These are phyloP conservation scores for Exophiala sp. DNA, from an alignment of 2,329 filamentous ascomycete genomes.

Conservation along the genomic window DNA sequence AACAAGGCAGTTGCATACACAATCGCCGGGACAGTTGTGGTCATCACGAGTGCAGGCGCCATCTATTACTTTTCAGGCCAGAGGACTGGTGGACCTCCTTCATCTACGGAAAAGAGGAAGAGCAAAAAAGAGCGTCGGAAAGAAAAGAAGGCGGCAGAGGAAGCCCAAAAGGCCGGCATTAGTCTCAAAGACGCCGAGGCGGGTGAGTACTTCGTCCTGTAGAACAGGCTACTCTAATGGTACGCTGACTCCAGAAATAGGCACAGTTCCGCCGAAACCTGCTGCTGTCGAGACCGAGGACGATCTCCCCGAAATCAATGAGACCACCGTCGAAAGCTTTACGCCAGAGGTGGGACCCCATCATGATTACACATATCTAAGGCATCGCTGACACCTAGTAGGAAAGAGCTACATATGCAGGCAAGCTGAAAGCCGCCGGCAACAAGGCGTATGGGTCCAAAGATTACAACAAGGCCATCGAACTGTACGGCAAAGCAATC, in stretches of 20 bases:
- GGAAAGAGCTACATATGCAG: constrained; percentile 78
- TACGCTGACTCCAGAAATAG: constrained; percentile 11
- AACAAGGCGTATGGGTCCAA: constrained; percentile 96
- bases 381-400: constrained; percentile 35
- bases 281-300: constrained; percentile 44
- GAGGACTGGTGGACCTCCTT: constrained; percentile 34
- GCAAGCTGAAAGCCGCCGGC: constrained; percentile 86
- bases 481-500: constrained; percentile 91
- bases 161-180: constrained; percentile 42
- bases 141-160: constrained; percentile 64
- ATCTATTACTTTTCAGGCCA: constrained; percentile 76
- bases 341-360: constrained; percentile 40
- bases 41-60: constrained; percentile 83
- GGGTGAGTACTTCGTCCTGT: constrained; percentile 27
- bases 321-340: constrained; percentile 43
- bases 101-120: constrained; percentile 56
- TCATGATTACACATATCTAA: constrained; percentile 1
- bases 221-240: not conserved
- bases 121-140: constrained; percentile 87
- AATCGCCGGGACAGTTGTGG: constrained; percentile 86
- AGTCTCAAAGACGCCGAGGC: constrained; percentile 33
- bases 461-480: constrained; percentile 88
- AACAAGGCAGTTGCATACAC: constrained; percentile 96
- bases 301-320: constrained; percentile 61
- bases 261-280: constrained; percentile 21